Evolutionary conservation across 2,329 filamentous ascomycete genomes (phyloP), one percentile per base, ranked within the genome.

Genomic region (Beauveria medogensis): DNA sequence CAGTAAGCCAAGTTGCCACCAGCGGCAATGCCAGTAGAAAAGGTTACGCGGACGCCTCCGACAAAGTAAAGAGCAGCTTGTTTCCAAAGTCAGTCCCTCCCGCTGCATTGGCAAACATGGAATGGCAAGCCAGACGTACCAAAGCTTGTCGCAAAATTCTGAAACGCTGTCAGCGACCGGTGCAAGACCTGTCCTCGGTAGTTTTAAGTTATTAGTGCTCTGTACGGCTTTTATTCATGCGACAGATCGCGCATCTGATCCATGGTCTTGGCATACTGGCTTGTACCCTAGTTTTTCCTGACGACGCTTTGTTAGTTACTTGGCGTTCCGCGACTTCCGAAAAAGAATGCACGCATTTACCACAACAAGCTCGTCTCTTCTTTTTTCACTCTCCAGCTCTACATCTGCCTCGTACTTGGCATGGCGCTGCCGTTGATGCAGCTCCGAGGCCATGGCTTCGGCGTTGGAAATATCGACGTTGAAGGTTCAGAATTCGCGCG

Each of bases 1-100:
- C 82, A 86, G 67, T 85, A 86, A 8, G 83, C 83, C 54, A 84
- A 69, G 63, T 83, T 83, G 47, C 83, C 83, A 59, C 83, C 83
- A 20, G 82, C 82, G 28, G 80, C 82, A 43, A 86, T 83, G 63
- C 83, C 83, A 12, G 82, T 85, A n/a, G 80, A 83, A 67, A 83
- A 86, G 0, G 82, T 85, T 2, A 83, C 81, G 46, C 82, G 78
- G 44, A 85, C 80, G 62, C 80, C 83, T 34, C 83, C 83, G 50
- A 86, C 78, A 61, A 84, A 85, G 70, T 85, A 86, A 2, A 86
- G 72, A 1, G 83, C 83, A 63, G 83, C 82, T 85, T 50, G 14
- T 40, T 44, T 28, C 24, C 5, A 2, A 7, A 40, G 53, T 70
- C 34, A 68, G 64, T 14, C 24, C 28, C n/a, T 5, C 12, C 2